Evolutionary conservation across 1,139 yeast species (phyloP).

Genomic region (Protomyces inundatus): DNA sequence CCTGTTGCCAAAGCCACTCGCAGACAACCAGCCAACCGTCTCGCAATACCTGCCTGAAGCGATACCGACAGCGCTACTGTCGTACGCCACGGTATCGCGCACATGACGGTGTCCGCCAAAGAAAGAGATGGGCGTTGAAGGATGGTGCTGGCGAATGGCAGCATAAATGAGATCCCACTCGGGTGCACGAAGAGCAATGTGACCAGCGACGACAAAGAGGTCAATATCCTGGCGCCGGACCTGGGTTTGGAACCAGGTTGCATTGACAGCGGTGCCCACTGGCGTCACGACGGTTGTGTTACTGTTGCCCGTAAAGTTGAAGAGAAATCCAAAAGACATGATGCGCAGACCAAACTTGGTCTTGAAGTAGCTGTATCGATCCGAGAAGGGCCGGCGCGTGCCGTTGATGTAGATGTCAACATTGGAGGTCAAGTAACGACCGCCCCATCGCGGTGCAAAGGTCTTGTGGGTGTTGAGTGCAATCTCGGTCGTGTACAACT

Average conservation of each 20-base stretch:
- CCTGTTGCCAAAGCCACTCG: constrained; percentile 41
- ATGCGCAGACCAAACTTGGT: constrained; percentile 50
- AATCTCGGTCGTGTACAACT: constrained; percentile 66
- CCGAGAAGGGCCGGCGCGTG: constrained; percentile 61
- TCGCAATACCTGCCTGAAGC: constrained; percentile 93
- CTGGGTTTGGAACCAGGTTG: constrained; percentile 61
- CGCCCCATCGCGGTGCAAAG: constrained; percentile 56
- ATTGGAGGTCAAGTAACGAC: constrained; percentile 69
- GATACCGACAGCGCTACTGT: constrained; percentile 61
- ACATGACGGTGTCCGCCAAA: constrained; percentile 96
- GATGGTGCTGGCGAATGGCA: constrained; percentile 54
- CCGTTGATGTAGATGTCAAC: constrained; percentile 60
- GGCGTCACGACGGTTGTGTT: constrained; percentile 66
- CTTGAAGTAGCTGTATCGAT: constrained; percentile 61
- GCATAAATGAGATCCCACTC: constrained; percentile 51
- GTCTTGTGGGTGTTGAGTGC: constrained; percentile 61
- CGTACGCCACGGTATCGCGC: constrained; percentile 71
- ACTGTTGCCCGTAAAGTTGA: constrained; percentile 58
- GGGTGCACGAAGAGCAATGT: constrained; percentile 68
- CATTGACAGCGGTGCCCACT: constrained; percentile 51
- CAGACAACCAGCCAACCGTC: constrained; percentile 80
- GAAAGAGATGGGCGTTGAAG: constrained; percentile 65
- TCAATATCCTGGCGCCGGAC: constrained; percentile 42
- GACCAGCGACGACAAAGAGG: constrained; percentile 72
- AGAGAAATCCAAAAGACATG: constrained; percentile 72